Evolutionary conservation across 305 asterid species (phyloP).

Genomic region (Plantago coronopus): DNA sequence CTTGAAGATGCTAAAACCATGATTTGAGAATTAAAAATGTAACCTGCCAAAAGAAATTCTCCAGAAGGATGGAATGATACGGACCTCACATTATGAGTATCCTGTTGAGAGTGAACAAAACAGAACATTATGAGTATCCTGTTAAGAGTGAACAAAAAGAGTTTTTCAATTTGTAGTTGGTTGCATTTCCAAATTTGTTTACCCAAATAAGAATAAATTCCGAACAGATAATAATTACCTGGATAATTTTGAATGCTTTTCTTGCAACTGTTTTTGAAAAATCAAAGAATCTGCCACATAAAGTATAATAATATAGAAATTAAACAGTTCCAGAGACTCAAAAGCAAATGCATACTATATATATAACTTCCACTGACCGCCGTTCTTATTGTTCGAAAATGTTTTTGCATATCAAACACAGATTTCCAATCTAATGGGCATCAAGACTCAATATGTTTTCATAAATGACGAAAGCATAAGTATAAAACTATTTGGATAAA

Average conservation of each 20-base stretch:
- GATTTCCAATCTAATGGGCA: background rate
- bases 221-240: constrained; percentile 41
- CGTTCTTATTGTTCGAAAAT: too few relatives aligned
- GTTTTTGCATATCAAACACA: too few relatives aligned
- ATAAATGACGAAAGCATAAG: constrained; percentile 3
- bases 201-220: constrained; percentile 15
- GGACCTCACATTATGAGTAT: constrained; percentile 87
- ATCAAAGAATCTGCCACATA: constrained; percentile 71
- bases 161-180: constrained; percentile 23
- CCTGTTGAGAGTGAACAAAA: constrained; percentile 43
- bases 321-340: constrained; percentile 6
- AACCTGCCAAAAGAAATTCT: constrained; percentile 84
- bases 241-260: constrained; percentile 76
- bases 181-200: background rate
- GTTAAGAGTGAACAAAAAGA: constrained; percentile 27
- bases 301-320: constrained; percentile 17
- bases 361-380: background rate
- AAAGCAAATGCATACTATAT: background rate
- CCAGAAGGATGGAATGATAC: constrained; percentile 89
- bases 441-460: constrained; percentile 17
- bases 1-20: background rate
- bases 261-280: constrained; percentile 71
- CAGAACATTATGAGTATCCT: constrained; percentile 80
- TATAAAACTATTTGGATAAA: constrained; percentile 19
- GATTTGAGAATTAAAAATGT: constrained; percentile 15